These are phyloP conservation scores for Macrotyloma uniflorum DNA, from an alignment of 306 rosid species.

Conservation along the genomic window DNA sequence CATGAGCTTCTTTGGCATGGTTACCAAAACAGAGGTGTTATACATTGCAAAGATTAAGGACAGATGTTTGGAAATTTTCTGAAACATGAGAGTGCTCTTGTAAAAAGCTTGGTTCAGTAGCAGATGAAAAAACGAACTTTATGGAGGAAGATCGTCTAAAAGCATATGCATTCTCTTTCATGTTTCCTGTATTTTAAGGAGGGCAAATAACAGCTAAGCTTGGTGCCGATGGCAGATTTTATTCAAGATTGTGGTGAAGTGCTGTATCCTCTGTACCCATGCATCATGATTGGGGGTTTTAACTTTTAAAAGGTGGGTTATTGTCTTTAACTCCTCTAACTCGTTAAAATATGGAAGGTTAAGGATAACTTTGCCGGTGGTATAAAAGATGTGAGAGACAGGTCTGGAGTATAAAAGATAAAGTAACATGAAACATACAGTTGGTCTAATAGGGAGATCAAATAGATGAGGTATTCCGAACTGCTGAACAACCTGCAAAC, in stretches of 20 bases:
- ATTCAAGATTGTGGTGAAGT: background rate
- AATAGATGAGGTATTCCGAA: slow-evolving; percentile 97
- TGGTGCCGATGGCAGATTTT: background rate
- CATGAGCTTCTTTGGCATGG: background rate
- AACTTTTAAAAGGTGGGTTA: background rate
- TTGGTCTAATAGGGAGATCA: slow-evolving; percentile 94
- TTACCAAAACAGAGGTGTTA: background rate
- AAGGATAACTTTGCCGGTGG: background rate
- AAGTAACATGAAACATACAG: slow-evolving; percentile 57
- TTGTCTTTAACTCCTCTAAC: slow-evolving; percentile 10
- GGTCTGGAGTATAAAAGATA: slow-evolving; percentile 8
- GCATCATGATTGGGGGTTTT: background rate
- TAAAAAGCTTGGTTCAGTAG: background rate
- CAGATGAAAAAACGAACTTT: background rate
- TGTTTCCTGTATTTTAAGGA: background rate
- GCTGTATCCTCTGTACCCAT: background rate
- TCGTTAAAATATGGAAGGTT: background rate
- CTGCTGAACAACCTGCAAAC: slow-evolving; percentile 90
- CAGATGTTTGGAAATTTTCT: background rate
- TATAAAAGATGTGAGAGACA: slow-evolving; percentile 1
- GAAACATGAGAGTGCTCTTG: background rate
- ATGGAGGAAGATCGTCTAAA: background rate
- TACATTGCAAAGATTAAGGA: background rate
- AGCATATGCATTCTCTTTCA: background rate
- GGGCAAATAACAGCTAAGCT: background rate